Conservation (phyloP, 2,329 filamentous ascomycete genomes). For the Colletotrichum shisoi region DNA sequence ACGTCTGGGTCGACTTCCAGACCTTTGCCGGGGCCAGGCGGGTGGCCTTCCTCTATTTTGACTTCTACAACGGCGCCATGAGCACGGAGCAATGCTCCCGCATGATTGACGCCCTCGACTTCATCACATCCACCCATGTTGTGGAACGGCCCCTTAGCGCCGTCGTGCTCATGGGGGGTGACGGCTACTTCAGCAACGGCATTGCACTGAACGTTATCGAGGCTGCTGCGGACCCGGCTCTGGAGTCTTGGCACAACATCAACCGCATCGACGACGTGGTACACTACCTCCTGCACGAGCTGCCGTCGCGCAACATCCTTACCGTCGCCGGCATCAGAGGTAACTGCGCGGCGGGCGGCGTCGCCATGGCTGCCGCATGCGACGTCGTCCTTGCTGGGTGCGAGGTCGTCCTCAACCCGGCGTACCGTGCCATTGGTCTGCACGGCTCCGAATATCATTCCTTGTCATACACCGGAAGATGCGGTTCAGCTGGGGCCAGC, state of each 20-base stretch:
- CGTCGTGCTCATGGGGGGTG: conserved; percentile 52
- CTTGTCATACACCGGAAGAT: conserved; percentile 51
- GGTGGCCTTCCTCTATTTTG: conserved; percentile 52
- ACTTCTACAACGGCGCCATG: conserved; percentile 57
- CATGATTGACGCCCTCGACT: conserved; percentile 49
- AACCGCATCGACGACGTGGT: conserved; percentile 55
- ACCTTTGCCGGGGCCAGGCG: conserved; percentile 42
- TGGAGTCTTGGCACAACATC: conserved; percentile 55
- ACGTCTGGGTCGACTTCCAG: conserved; percentile 52
- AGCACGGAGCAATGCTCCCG: conserved; percentile 51
- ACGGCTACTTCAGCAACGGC: conserved; percentile 54
- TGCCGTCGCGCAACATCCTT: conserved; percentile 48
- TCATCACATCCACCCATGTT: conserved; percentile 46
- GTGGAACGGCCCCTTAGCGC: conserved; percentile 46
- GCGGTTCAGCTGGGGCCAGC: conserved; percentile 46
- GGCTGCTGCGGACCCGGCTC: conserved; percentile 48
- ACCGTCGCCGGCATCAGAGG: conserved; percentile 52
- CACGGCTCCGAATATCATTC: conserved; percentile 55
- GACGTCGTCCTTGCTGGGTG: conserved; percentile 50
- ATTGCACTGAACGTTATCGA: conserved; percentile 56
- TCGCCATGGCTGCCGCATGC: conserved; percentile 52
- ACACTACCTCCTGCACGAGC: conserved; percentile 50
- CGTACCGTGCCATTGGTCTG: conserved; percentile 50
- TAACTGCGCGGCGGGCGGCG: conserved; percentile 55
- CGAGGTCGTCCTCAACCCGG: conserved; percentile 53